Conservation (phyloP, 2,329 filamentous ascomycete species). For the Pseudopyricularia cyperi region DNA sequence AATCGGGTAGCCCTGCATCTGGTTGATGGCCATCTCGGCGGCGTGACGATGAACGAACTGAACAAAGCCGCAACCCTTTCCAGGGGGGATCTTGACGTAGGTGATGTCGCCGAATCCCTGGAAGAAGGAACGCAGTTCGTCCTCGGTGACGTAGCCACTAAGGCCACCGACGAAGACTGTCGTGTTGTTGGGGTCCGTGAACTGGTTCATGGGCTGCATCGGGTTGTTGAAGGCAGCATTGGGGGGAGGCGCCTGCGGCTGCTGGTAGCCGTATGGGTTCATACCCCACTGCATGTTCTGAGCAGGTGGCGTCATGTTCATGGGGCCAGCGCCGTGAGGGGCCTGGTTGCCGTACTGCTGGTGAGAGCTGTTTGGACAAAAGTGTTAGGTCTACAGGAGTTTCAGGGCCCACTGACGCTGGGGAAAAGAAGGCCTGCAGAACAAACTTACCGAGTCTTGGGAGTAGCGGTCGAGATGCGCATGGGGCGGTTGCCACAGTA, state of each 20-base stretch:
- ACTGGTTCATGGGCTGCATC: conserved; percentile 73
- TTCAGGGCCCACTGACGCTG: no score
- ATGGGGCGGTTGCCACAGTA: conserved; percentile 98
- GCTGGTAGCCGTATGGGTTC: conserved; percentile 5
- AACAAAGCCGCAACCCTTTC: conserved; percentile 97
- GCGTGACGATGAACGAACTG: conserved; percentile 98
- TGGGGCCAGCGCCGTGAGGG: conserved; percentile 17
- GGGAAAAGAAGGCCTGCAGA: no score
- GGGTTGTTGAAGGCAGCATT: conserved; percentile 9
- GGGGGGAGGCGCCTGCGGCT: conserved; percentile 14
- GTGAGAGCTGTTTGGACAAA: conserved; percentile 25
- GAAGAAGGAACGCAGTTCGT: conserved; percentile 99
- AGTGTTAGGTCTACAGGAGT: no score
- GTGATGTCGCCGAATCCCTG: conserved; percentile 99
- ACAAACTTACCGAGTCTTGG: conserved; percentile 65
- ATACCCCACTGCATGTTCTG: conserved; percentile 29
- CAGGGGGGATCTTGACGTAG: conserved; percentile 98
- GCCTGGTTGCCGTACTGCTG: conserved; percentile 20
- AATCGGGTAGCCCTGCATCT: conserved; percentile 99
- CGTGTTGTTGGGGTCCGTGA: conserved; percentile 98
- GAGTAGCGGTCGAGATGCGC: conserved; percentile 95
- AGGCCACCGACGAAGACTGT: conserved; percentile 97
- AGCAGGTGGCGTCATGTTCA: conserved; percentile 22
- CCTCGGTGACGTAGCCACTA: conserved; percentile 95
- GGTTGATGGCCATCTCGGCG: conserved; percentile 99